Evolutionary conservation across 176 grass and related monocot genomes (phyloP), one percentile per base, ranked within the genome.

Genomic region (Triticum monococcum): DNA sequence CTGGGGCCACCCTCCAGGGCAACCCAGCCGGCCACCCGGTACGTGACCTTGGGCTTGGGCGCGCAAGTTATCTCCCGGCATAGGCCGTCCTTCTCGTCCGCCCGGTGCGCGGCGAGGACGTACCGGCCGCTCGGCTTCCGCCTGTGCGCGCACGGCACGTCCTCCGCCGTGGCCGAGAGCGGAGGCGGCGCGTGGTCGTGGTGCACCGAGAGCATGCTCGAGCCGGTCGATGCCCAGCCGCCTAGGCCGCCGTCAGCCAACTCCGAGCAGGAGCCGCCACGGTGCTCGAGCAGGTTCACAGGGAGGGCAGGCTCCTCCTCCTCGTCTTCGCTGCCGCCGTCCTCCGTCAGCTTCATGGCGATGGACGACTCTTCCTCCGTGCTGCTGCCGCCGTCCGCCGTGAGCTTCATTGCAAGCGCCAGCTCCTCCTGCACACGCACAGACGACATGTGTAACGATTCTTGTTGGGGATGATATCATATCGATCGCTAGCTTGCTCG

Each of bases 21-120:
- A 20, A 92, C 84, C 88, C 90, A 92, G 8, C 90, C 93, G n/a
- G 86, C 26, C 14, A 95, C 77, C 7, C 91, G 90, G 77, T 95
- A 95, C 12, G 93, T 92, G 40, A 95, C 46, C 25, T 84, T 81
- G 23, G 87, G 18, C 67, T 28, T 50, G 32, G 85, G 64, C 59
- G 35, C 64, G 38, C 75, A 65, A 7, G 86, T 25, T 32, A 91
- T 48, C 64, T 61, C 85, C 9, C 87, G 81, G 41, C 23, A 48
- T 0, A 90, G 88, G 8, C 93, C 93, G 90, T 90, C 91, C 86
- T 43, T 89, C 11, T 83, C 87, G 76, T 75, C 81, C 8, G 67
- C 48, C 3, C 93, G 90, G 64, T 60, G 38, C 23, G 81, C 54
- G 25, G 75, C 90, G 30, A 90, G 13, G 6, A 95, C 83, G 72